A percentile compares a stretch with the other conserved stretches of the same genome.
Evolutionary conservation across 805 yeast genomes (phyloP).

Genomic region (Kluyveromyces aestuarii): DNA sequence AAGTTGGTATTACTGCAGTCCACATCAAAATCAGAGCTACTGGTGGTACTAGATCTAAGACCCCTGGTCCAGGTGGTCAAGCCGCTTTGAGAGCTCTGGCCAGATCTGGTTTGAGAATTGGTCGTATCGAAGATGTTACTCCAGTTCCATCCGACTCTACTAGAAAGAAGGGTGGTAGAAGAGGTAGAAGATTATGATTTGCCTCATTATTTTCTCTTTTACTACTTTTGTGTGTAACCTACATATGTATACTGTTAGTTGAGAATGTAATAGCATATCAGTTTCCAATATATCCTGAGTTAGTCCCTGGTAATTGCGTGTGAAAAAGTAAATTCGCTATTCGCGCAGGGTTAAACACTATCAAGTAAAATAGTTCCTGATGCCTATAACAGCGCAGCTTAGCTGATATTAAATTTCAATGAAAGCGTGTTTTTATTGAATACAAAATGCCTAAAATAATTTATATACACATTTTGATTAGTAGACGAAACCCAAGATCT

Average conservation of each 20-base stretch:
- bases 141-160: slow-evolving; percentile 99
- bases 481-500: slow-evolving; percentile 96
- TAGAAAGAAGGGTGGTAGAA: slow-evolving; percentile 99
- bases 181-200: slow-evolving; percentile 98
- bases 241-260: neutral
- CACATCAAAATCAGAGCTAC: slow-evolving; percentile 99
- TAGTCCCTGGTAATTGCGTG: no score
- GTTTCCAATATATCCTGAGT: neutral
- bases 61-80: slow-evolving; percentile 99
- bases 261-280: slow-evolving; percentile 4
- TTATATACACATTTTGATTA: slow-evolving; percentile 30
- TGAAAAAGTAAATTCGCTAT: no score
- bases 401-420: neutral
- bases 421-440: neutral
- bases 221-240: slow-evolving; percentile 2
- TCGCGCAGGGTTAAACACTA: no score
- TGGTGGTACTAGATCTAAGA: slow-evolving; percentile 99
- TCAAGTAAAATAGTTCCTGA: neutral
- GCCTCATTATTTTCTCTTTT: slow-evolving; percentile 3
- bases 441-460: neutral
- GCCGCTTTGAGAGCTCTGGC: slow-evolving; percentile 98
- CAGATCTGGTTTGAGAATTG: slow-evolving; percentile 99
- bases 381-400: neutral
- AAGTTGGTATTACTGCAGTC: slow-evolving; percentile 99
- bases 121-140: slow-evolving; percentile 99